Evolutionary conservation across 2,329 filamentous ascomycete species (phyloP).

Genomic region (Epichloe aotearoae): DNA sequence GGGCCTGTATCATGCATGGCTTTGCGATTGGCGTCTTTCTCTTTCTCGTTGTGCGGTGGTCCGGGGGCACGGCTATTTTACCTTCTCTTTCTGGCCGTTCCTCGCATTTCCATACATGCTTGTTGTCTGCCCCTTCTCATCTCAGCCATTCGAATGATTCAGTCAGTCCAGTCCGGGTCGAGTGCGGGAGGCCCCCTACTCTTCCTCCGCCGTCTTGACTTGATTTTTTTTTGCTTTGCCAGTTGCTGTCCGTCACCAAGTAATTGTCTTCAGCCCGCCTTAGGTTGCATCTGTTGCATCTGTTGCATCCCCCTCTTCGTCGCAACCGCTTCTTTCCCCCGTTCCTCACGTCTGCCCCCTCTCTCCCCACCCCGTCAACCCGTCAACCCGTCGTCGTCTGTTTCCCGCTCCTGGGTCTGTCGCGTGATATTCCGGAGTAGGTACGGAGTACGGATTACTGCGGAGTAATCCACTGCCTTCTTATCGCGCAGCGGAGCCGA

Average conservation of each 20-base stretch:
- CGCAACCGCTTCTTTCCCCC: neutral
- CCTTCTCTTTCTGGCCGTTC: constrained; percentile 8
- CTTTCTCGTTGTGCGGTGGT: constrained; percentile 4
- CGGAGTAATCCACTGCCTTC: neutral
- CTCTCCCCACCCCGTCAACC: neutral
- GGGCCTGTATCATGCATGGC: neutral
- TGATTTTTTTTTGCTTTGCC: neutral
- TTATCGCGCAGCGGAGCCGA: constrained; percentile 8
- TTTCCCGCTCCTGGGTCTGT: neutral
- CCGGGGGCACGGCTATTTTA: constrained; percentile 3
- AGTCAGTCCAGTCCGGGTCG: neutral
- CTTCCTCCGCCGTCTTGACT: neutral
- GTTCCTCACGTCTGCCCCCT: neutral
- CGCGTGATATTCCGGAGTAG: too few species aligned
- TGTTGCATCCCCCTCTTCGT: neutral
- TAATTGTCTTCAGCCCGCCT: constrained; percentile 1
- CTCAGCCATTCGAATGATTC: neutral
- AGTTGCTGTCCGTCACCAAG: neutral
- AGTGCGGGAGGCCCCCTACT: neutral
- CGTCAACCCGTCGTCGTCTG: neutral
- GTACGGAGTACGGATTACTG: too few species aligned
- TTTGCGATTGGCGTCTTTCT: constrained; percentile 5
- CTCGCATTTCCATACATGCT: constrained; percentile 4
- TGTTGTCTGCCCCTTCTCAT: neutral
- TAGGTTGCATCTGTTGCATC: constrained; percentile 1